Evolutionary conservation across 352 stramenopile species (phyloP).

Genomic region (Pythium pyrilobum): DNA sequence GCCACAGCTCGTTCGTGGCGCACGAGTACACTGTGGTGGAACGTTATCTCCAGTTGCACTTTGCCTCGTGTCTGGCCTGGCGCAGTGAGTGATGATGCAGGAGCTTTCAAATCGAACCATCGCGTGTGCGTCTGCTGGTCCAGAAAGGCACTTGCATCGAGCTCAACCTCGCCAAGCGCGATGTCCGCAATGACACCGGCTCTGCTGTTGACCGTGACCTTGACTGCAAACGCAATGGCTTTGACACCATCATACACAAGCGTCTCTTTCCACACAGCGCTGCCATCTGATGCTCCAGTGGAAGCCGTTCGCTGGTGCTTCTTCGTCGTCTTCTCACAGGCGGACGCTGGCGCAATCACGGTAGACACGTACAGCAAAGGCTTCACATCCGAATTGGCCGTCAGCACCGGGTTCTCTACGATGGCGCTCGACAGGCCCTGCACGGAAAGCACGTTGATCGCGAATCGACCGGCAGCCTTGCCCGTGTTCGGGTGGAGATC

Average conservation of each 20-base stretch:
- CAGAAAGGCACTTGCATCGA: conserved; percentile 43
- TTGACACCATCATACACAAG: conserved; percentile 66
- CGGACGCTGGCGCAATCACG: conserved; percentile 47
- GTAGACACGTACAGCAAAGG: conserved; percentile 54
- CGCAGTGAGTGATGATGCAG: conserved; percentile 20
- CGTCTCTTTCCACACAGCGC: conserved; percentile 42
- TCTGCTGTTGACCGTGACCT: conserved; percentile 52
- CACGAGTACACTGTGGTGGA: conserved; percentile 47
- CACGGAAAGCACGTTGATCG: conserved; percentile 44
- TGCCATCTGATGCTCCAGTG: conserved; percentile 13
- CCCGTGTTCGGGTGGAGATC: conserved; percentile 48
- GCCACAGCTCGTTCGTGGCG: conserved; percentile 37
- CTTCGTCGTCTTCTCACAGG: conserved; percentile 65
- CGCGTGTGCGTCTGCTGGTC: conserved; percentile 52
- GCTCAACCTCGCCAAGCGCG: conserved; percentile 57
- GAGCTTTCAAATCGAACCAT: conserved; percentile 47
- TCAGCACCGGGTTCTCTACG: conserved; percentile 28
- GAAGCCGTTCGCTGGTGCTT: conserved; percentile 52
- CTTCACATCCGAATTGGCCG: conserved; percentile 1
- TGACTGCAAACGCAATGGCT: conserved; percentile 56
- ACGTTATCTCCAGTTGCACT: conserved; percentile 50
- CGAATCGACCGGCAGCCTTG: conserved; percentile 50
- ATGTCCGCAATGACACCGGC: conserved; percentile 60
- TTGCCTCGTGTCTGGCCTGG: conserved; percentile 25
- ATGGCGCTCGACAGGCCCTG: conserved; percentile 30